These are phyloP conservation scores for Tetrapyrgos nigripes DNA, from an alignment of 1,284 basidiomycete species.

Conservation along the genomic window DNA sequence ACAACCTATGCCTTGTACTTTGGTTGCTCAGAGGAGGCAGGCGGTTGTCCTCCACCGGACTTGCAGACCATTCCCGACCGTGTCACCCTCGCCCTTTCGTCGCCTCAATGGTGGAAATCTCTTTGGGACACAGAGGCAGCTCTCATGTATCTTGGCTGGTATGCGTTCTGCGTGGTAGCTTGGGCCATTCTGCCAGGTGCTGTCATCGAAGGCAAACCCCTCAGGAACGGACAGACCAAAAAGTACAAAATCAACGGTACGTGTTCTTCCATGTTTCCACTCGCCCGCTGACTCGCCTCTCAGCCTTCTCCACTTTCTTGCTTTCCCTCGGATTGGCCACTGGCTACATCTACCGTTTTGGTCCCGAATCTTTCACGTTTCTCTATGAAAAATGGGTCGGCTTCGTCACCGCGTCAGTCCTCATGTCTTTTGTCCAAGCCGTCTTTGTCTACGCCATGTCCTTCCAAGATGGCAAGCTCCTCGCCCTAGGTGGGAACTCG, in stretches of 20 bases:
- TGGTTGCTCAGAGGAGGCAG: slow-evolving; percentile 81
- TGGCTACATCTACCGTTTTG: slow-evolving; percentile 76
- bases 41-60: slow-evolving; percentile 72
- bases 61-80: slow-evolving; percentile 50
- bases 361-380: slow-evolving; percentile 86
- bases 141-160: slow-evolving; percentile 88
- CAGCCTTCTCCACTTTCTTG: slow-evolving; percentile 89
- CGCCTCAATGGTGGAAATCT: slow-evolving; percentile 61
- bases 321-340: slow-evolving; percentile 75
- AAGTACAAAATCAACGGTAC: slow-evolving; percentile 96
- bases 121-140: slow-evolving; percentile 86
- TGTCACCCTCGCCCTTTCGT: slow-evolving; percentile 54
- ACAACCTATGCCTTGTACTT: slow-evolving; percentile 85
- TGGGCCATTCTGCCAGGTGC: slow-evolving; percentile 92
- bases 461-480: slow-evolving; percentile 71
- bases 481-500: slow-evolving; percentile 93
- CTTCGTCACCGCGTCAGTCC: slow-evolving; percentile 83
- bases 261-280: slow-evolving; percentile 18
- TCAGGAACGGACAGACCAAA: slow-evolving; percentile 83
- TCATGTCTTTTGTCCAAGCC: slow-evolving; percentile 83
- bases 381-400: slow-evolving; percentile 94
- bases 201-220: slow-evolving; percentile 77
- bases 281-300: background rate
- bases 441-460: slow-evolving; percentile 78
- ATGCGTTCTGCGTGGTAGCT: slow-evolving; percentile 82